Base-by-base conservation (phyloP, 257 asterid species). In the Linaria vulgaris region DNA sequence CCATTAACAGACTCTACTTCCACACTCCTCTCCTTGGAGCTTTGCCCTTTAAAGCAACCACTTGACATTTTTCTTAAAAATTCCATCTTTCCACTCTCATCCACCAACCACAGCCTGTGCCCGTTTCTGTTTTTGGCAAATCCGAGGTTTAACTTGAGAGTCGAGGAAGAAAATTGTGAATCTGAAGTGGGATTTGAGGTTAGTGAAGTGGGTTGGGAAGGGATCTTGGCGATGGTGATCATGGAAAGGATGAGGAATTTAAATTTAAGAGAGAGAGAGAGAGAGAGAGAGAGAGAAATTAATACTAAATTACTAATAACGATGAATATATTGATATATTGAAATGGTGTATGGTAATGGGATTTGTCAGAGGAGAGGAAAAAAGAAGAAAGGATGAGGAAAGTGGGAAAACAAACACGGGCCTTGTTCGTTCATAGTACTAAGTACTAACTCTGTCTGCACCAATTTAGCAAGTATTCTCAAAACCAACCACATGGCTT, bases 1-100 rank as follows among this genome's bases (percentile, higher is more conserved):
- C 87, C 94, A 74, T 56, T 68, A 25, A 74, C 83, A 5, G 81
- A 75, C 74, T 82, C 85, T 19, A 83, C 62, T 68, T 89, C 87
- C 59, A 84, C 82, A 69, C 76, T 74, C 74, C 68, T 76, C 27
- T 77, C 87, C 71, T 80, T 81, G 10, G 77, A 67, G 51, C 74
- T 60, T 44, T 72, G 16, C 47, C 75, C 83, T 48, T 30, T 68
- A 52, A 86, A 84, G 77, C 94, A 89, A 49, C 91, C 88, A 72
- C 75, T 68, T 3, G 85, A 74, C 60, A 89, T 45, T 52, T 75
- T 81, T 47, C 71, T 84, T 12, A 82, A 14, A 27, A 71, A 70
- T 43, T 81, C 84, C 96, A 89, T 86, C 41, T 78, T 77, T 27
- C 68, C 79, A 45, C 72, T 63, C 63, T 59, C 77, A 62, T 78